These are phyloP conservation scores for Pulveroboletus ravenelii DNA, from an alignment of 768 basidiomycete genomes.

Conservation along the genomic window DNA sequence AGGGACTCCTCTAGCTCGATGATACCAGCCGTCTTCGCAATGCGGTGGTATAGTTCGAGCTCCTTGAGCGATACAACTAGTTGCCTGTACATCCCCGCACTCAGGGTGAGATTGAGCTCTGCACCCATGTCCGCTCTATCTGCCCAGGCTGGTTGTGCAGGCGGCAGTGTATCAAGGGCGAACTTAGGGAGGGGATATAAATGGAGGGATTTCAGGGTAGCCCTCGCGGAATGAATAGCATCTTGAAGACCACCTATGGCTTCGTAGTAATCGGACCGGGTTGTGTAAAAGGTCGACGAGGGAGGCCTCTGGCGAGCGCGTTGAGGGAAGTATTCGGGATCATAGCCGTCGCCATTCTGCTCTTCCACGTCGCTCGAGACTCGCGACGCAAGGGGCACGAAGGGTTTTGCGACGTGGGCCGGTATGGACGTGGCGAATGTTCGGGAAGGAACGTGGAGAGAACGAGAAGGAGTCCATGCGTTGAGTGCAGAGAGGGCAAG, in stretches of 20 bases:
- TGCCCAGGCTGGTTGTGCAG: slow-evolving; percentile 66
- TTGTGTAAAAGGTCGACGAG: slow-evolving; percentile 83
- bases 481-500: slow-evolving; percentile 1
- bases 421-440: slow-evolving; percentile 8
- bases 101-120: slow-evolving; percentile 56
- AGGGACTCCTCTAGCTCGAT: slow-evolving; percentile 56
- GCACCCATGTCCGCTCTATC: slow-evolving; percentile 52
- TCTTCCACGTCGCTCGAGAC: slow-evolving; percentile 9
- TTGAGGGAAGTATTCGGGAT: slow-evolving; percentile 4
- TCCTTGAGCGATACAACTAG: slow-evolving; percentile 59
- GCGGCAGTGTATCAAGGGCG: slow-evolving; percentile 53
- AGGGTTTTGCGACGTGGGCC: slow-evolving; percentile 4
- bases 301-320: slow-evolving; percentile 37
- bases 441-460: slow-evolving; percentile 1
- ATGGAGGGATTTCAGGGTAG: slow-evolving; percentile 55
- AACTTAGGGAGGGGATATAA: slow-evolving; percentile 78
- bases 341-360: background rate
- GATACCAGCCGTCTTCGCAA: slow-evolving; percentile 18
- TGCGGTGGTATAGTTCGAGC: slow-evolving; percentile 53
- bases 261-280: slow-evolving; percentile 70
- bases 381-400: slow-evolving; percentile 25
- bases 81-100: slow-evolving; percentile 65
- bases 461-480: slow-evolving; percentile 4
- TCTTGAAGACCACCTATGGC: slow-evolving; percentile 61
- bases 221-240: slow-evolving; percentile 54